phyloP scores from a whole-genome alignment of 768 basidiomycete species.

The Gloeopeniophorella convolvens region DNA sequence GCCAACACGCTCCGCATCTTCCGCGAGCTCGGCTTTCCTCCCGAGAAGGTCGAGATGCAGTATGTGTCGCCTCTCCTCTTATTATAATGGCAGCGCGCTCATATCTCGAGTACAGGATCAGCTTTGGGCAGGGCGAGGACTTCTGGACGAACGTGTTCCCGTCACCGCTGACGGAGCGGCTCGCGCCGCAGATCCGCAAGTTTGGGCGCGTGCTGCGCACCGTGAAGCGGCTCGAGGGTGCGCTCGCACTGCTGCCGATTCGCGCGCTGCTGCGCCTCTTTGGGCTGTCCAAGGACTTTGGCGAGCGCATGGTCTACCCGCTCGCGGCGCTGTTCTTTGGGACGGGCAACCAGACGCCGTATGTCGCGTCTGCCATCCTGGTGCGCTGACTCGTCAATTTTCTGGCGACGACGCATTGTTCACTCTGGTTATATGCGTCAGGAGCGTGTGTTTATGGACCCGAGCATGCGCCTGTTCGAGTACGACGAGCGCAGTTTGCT shows the following conservation, averaged over 20 bases:
- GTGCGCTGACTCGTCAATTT: constrained; percentile 9
- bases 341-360: constrained; percentile 34
- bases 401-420: background rate
- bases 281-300: constrained; percentile 31
- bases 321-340: constrained; percentile 32
- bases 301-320: constrained; percentile 33
- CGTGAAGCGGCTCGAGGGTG: constrained; percentile 29
- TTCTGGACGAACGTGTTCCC: constrained; percentile 39
- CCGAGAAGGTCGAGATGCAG: constrained; percentile 32
- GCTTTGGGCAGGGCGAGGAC: constrained; percentile 30
- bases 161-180: constrained; percentile 26
- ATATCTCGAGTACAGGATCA: constrained; percentile 22
- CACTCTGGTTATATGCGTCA: background rate
- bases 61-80: constrained; percentile 1
- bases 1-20: constrained; percentile 32
- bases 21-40: constrained; percentile 29
- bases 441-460: constrained; percentile 33
- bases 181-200: constrained; percentile 28
- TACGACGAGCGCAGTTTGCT: constrained; percentile 29
- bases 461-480: constrained; percentile 32
- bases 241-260: constrained; percentile 31
- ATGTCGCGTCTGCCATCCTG: constrained; percentile 31
- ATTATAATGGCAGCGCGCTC: background rate
- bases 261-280: constrained; percentile 32
- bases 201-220: constrained; percentile 29